Percentiles rank a stretch among this genome's conserved stretches.
These are phyloP conservation scores for Pythium utonaiense DNA, from an alignment of 352 stramenopile species.

Conservation along the genomic window DNA sequence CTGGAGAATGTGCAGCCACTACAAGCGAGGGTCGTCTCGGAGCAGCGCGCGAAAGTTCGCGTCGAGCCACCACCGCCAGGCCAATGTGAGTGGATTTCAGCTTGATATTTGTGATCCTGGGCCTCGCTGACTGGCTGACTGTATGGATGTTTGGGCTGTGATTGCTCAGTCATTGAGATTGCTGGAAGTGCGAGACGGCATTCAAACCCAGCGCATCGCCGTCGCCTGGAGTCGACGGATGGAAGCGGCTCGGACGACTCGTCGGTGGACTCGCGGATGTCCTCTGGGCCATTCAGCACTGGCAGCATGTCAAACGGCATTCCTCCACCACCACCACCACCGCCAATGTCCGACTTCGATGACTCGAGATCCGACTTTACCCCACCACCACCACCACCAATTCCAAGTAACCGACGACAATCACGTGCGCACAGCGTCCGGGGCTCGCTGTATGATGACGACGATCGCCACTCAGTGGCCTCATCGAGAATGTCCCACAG, in stretches of 20 bases:
- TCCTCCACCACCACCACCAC: conserved; percentile 45
- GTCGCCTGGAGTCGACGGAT: conserved; percentile 36
- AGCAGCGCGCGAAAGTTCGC: conserved; percentile 58
- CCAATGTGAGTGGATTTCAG: conserved; percentile 52
- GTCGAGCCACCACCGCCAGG: conserved; percentile 72
- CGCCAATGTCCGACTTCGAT: conserved; percentile 28
- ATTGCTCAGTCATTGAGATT: conserved; percentile 47
- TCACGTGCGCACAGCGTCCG: conserved; percentile 58
- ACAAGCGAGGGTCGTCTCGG: conserved; percentile 49
- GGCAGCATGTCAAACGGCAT: conserved; percentile 28
- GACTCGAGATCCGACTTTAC: conserved; percentile 24
- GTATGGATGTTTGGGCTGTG: too few relatives aligned
- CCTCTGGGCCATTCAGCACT: conserved; percentile 36
- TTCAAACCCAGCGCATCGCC: conserved; percentile 23
- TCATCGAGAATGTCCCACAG: conserved; percentile 41
- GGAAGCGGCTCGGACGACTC: conserved; percentile 52
- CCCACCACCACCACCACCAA: conserved; percentile 23
- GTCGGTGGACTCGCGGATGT: conserved; percentile 50
- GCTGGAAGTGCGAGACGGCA: conserved; percentile 11
- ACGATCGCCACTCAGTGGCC: conserved; percentile 31
- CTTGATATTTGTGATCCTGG: neutral
- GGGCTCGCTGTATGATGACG: conserved; percentile 42
- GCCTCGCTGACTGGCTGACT: neutral
- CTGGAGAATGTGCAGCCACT: conserved; percentile 72
- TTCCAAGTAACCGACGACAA: conserved; percentile 21